phyloP scores from a whole-genome alignment of 1,139 yeast species.

The Hemisphaericaspora xylanilytica region DNA sequence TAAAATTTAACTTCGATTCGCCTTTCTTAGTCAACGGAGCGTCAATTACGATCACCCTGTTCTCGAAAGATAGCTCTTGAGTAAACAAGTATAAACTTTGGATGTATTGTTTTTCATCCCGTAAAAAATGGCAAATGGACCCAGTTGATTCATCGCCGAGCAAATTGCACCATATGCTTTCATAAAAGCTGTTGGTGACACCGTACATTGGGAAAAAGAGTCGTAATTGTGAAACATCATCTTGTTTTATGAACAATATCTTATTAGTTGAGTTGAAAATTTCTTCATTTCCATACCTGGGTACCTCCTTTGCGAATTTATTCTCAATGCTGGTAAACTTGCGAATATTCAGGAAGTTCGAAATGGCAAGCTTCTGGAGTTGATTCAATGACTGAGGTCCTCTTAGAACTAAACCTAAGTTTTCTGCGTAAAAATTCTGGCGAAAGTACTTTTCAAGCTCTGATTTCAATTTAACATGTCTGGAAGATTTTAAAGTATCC shows the following conservation, averaged over 20 bases:
- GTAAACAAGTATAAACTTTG: slow-evolving; percentile 28
- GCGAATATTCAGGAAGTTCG: slow-evolving; percentile 32
- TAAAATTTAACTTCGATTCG: slow-evolving; percentile 23
- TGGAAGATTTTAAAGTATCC: slow-evolving; percentile 25
- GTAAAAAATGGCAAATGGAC: slow-evolving; percentile 39
- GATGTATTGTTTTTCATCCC: slow-evolving; percentile 19
- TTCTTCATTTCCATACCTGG: neutral
- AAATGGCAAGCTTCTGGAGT: slow-evolving; percentile 49
- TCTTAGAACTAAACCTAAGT: slow-evolving; percentile 54
- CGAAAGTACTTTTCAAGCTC: slow-evolving; percentile 26
- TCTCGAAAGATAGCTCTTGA: slow-evolving; percentile 33
- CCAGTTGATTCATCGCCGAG: slow-evolving; percentile 59
- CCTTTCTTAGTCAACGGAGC: slow-evolving; percentile 42
- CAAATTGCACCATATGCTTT: slow-evolving; percentile 51
- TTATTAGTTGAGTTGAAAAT: slow-evolving; percentile 5
- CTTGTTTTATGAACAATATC: slow-evolving; percentile 13
- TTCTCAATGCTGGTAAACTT: neutral
- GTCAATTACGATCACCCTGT: slow-evolving; percentile 42
- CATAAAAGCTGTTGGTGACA: slow-evolving; percentile 21
- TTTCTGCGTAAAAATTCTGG: slow-evolving; percentile 31
- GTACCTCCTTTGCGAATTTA: neutral
- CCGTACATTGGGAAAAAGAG: slow-evolving; percentile 36
- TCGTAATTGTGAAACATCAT: slow-evolving; percentile 22
- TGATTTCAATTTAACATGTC: slow-evolving; percentile 18
- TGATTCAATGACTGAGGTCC: slow-evolving; percentile 64